A percentile compares a stretch with the other conserved stretches of the same genome.
Evolutionary conservation across 495 filamentous ascomycete genomes (phyloP).

Genomic region (Geoglossum glabrum): DNA sequence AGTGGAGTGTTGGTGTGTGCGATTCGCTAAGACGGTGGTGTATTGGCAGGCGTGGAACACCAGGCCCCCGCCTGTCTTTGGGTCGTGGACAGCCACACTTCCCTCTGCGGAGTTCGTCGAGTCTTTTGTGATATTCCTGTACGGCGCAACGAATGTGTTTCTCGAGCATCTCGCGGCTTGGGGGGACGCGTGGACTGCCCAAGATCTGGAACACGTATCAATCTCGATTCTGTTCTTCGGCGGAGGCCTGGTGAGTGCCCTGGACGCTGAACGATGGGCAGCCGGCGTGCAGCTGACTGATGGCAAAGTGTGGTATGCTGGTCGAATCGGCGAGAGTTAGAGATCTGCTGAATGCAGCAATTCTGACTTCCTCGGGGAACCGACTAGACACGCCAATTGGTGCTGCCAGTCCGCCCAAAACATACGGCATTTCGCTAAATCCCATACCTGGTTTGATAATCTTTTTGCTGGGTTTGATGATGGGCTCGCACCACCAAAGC

Average conservation of each 20-base stretch:
- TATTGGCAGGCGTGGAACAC: constrained; percentile 57
- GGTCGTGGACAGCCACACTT: constrained; percentile 38
- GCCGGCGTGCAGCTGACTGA: constrained; percentile 3
- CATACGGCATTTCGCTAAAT: constrained; percentile 64
- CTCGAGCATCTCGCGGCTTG: constrained; percentile 65
- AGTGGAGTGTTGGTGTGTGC: neutral
- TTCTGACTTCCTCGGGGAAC: constrained; percentile 19
- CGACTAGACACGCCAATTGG: neutral
- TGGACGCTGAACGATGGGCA: neutral
- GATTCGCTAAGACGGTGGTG: neutral
- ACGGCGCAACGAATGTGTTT: constrained; percentile 79
- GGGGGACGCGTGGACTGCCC: constrained; percentile 48
- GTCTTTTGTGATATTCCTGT: constrained; percentile 70
- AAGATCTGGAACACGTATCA: constrained; percentile 80
- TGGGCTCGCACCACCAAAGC: constrained; percentile 76
- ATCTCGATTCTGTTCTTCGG: constrained; percentile 92
- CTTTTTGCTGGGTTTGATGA: constrained; percentile 75
- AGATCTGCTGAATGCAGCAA: constrained; percentile 45
- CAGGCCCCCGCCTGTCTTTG: constrained; percentile 41
- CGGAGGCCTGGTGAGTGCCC: constrained; percentile 55
- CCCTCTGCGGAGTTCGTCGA: constrained; percentile 77
- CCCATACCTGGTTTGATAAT: constrained; percentile 78
- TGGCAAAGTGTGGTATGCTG: constrained; percentile 70
- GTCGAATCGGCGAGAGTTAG: constrained; percentile 60
- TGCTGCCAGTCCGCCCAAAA: constrained; percentile 35